These are phyloP conservation scores for Massarina eburnea DNA, from an alignment of 2,329 filamentous ascomycete genomes.

Conservation along the genomic window DNA sequence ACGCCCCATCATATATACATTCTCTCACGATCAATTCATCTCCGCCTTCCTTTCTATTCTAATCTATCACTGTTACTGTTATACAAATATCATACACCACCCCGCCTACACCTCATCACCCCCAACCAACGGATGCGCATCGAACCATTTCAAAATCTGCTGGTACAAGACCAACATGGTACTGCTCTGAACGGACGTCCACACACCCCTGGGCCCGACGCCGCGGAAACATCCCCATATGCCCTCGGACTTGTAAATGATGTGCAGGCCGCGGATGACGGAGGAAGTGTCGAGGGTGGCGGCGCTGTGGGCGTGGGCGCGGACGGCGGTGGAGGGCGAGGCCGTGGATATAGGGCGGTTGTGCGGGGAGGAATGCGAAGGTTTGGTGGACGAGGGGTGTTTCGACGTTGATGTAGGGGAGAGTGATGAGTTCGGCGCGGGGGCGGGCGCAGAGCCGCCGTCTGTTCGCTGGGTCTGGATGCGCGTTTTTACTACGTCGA, in stretches of 20 bases:
- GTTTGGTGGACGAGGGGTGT: slow-evolving; percentile 29
- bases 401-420: slow-evolving; percentile 30
- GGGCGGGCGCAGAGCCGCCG: slow-evolving; percentile 14
- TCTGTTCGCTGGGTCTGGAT: slow-evolving; percentile 85
- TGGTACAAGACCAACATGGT: slow-evolving; percentile 98
- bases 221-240: slow-evolving; percentile 90
- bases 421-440: slow-evolving; percentile 14
- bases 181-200: slow-evolving; percentile 96
- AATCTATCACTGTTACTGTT: not conserved
- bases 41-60: no score
- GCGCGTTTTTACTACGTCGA: slow-evolving; percentile 96
- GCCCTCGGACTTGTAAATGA: slow-evolving; percentile 91
- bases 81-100: slow-evolving; percentile 1
- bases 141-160: slow-evolving; percentile 76
- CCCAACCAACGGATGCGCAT: slow-evolving; percentile 40
- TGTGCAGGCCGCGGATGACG: slow-evolving; percentile 76
- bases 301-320: slow-evolving; percentile 75
- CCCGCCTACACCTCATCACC: not conserved
- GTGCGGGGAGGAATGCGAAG: slow-evolving; percentile 25
- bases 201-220: slow-evolving; percentile 87
- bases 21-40: no score
- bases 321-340: slow-evolving; percentile 80
- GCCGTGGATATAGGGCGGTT: slow-evolving; percentile 84
- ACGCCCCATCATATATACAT: no score
- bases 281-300: slow-evolving; percentile 86